Conservation (phyloP, 805 yeast species). For the Suhomyces tanzawaensis region DNA sequence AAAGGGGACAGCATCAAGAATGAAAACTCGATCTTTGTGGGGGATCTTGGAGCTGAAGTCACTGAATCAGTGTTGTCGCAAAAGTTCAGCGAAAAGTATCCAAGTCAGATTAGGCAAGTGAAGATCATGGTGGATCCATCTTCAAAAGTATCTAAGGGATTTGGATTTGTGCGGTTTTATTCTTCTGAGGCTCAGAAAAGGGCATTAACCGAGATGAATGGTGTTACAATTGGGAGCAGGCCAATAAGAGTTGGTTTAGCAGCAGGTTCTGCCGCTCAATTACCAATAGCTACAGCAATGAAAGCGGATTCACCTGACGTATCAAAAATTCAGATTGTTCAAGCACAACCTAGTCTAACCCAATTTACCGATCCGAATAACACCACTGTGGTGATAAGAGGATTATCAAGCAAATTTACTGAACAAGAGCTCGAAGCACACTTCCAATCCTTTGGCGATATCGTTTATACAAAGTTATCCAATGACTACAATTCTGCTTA, state of each 20-base stretch:
- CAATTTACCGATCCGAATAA: constrained; percentile 79
- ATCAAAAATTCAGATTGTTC: constrained; percentile 28
- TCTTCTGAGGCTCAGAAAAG: constrained; percentile 65
- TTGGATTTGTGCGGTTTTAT: constrained; percentile 82
- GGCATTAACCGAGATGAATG: constrained; percentile 81
- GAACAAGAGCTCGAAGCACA: constrained; percentile 59
- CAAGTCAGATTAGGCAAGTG: constrained; percentile 66
- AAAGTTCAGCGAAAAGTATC: constrained; percentile 64
- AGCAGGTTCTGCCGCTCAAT: constrained; percentile 24
- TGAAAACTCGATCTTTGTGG: constrained; percentile 77
- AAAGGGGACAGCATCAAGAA: constrained; percentile 2
- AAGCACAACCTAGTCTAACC: constrained; percentile 53
- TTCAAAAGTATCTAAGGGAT: constrained; percentile 75
- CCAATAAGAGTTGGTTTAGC: constrained; percentile 70
- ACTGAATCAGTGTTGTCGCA: constrained; percentile 64
- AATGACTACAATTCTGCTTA: constrained; percentile 20
- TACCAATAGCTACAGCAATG: constrained; percentile 15
- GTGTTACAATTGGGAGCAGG: constrained; percentile 64
- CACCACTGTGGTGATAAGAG: constrained; percentile 71
- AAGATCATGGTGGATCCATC: constrained; percentile 74
- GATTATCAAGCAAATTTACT: constrained; percentile 56
- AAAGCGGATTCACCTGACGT: constrained; percentile 11
- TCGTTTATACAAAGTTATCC: constrained; percentile 24
- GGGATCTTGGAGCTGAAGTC: constrained; percentile 75
- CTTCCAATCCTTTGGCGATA: constrained; percentile 64